Percentiles rank a stretch among this genome's conserved stretches.
Evolutionary conservation across 108 stramenopile genomes (phyloP).

Genomic region (Chaetoceros muelleri): DNA sequence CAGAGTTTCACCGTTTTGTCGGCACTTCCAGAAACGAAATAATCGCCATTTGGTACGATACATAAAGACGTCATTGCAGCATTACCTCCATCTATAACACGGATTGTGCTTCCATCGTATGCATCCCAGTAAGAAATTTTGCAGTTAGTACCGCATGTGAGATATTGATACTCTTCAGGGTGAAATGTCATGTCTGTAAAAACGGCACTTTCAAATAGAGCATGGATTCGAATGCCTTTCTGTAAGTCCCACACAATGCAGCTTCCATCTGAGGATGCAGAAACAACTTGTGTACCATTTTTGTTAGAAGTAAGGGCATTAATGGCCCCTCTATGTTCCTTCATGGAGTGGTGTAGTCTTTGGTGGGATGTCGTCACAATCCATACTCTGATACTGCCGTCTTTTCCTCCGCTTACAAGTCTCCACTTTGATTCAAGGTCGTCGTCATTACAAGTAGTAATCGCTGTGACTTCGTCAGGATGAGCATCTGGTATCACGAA

Average conservation of each 20-base stretch:
- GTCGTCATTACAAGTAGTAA: conserved; percentile 46
- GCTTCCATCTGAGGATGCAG: conserved; percentile 73
- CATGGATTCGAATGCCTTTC: conserved; percentile 53
- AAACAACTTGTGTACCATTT: conserved; percentile 60
- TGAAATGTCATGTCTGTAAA: conserved; percentile 66
- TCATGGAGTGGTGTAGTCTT: conserved; percentile 68
- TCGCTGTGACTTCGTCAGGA: conserved; percentile 63
- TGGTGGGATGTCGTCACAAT: conserved; percentile 58
- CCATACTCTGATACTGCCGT: conserved; percentile 81
- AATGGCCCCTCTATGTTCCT: conserved; percentile 78
- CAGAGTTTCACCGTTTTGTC: conserved; percentile 75
- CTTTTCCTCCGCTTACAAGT: conserved; percentile 67
- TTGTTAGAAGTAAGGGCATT: conserved; percentile 47
- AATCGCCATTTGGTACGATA: conserved; percentile 48
- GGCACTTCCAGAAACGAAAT: conserved; percentile 64
- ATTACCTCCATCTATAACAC: conserved; percentile 73
- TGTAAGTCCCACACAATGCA: conserved; percentile 84
- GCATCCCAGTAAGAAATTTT: conserved; percentile 89
- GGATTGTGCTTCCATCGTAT: conserved; percentile 66
- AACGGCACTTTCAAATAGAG: conserved; percentile 75
- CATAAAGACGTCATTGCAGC: conserved; percentile 62
- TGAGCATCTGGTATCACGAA: conserved; percentile 77
- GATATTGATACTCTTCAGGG: conserved; percentile 81
- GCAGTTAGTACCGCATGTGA: conserved; percentile 76
- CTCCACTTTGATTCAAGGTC: conserved; percentile 39